phyloP scores from a whole-genome alignment of 2,329 filamentous ascomycete genomes.

The Alternaria solani region DNA sequence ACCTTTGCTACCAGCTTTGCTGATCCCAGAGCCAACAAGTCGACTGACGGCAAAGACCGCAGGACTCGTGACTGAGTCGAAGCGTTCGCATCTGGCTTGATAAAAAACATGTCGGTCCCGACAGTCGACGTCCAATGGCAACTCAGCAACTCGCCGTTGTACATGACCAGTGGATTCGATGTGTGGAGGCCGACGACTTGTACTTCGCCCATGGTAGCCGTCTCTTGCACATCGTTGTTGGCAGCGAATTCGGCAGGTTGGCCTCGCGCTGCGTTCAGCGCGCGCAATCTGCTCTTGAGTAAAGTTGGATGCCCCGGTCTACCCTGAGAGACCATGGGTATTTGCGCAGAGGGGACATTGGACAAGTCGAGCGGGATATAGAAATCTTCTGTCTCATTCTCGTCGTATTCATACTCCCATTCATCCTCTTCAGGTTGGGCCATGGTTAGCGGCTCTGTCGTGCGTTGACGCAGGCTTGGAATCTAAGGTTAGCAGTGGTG shows the following conservation, averaged over 20 bases:
- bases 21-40: conserved; percentile 75
- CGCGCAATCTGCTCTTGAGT: conserved; percentile 41
- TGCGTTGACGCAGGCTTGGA: neutral
- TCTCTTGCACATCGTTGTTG: conserved; percentile 20
- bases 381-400: conserved; percentile 64
- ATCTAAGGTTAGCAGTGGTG: neutral
- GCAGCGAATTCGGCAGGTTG: conserved; percentile 18
- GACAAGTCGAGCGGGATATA: conserved; percentile 69
- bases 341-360: conserved; percentile 41
- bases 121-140: conserved; percentile 84
- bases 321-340: conserved; percentile 25
- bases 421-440: conserved; percentile 51
- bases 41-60: conserved; percentile 65
- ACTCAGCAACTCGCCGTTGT: conserved; percentile 78
- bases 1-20: conserved; percentile 74
- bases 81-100: conserved; percentile 33
- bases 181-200: conserved; percentile 88
- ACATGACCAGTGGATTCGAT: conserved; percentile 77
- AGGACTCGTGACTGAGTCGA: conserved; percentile 49
- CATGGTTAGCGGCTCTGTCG: conserved; percentile 26
- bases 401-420: conserved; percentile 70
- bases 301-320: conserved; percentile 35
- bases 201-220: conserved; percentile 56
- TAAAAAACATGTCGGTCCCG: conserved; percentile 83
- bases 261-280: conserved; percentile 35